These are phyloP conservation scores for Lizanozyma gosingica DNA, from an alignment of 1,139 yeast genomes.

Conservation along the genomic window DNA sequence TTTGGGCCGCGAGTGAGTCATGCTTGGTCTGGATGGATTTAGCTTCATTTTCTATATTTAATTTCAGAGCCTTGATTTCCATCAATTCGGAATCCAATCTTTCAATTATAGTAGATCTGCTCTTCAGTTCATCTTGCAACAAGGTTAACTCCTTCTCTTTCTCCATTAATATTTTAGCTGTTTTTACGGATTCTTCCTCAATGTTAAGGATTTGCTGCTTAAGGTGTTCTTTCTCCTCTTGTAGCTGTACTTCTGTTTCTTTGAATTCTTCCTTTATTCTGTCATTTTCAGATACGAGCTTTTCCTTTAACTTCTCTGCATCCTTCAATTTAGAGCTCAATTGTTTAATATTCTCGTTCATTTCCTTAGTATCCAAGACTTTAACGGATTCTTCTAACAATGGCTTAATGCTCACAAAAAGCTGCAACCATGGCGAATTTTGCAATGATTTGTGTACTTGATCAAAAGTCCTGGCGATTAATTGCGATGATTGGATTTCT, in stretches of 20 bases:
- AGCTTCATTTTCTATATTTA: slow-evolving; percentile 29
- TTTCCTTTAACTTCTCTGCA: slow-evolving; percentile 14
- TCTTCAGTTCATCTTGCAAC: slow-evolving; percentile 20
- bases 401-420: slow-evolving; percentile 69
- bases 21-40: slow-evolving; percentile 26
- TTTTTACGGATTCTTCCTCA: slow-evolving; percentile 13
- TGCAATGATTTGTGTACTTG: slow-evolving; percentile 40
- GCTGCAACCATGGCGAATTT: slow-evolving; percentile 72
- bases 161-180: slow-evolving; percentile 2
- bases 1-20: background rate
- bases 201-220: slow-evolving; percentile 10
- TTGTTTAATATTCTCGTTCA: slow-evolving; percentile 50
- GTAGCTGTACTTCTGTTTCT: slow-evolving; percentile 22
- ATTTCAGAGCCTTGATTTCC: slow-evolving; percentile 15
- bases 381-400: slow-evolving; percentile 59
- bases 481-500: slow-evolving; percentile 63
- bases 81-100: slow-evolving; percentile 24
- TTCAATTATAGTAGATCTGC: slow-evolving; percentile 21
- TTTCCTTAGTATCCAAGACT: slow-evolving; percentile 44
- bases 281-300: slow-evolving; percentile 16
- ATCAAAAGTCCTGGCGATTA: slow-evolving; percentile 56
- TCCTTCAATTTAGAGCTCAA: slow-evolving; percentile 20
- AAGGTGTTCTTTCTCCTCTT: slow-evolving; percentile 20
- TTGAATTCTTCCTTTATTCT: slow-evolving; percentile 25
- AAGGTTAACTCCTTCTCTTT: slow-evolving; percentile 14